Base-by-base conservation (phyloP, 176 grass and related monocot genomes). In the Metroxylon sagu region DNA sequence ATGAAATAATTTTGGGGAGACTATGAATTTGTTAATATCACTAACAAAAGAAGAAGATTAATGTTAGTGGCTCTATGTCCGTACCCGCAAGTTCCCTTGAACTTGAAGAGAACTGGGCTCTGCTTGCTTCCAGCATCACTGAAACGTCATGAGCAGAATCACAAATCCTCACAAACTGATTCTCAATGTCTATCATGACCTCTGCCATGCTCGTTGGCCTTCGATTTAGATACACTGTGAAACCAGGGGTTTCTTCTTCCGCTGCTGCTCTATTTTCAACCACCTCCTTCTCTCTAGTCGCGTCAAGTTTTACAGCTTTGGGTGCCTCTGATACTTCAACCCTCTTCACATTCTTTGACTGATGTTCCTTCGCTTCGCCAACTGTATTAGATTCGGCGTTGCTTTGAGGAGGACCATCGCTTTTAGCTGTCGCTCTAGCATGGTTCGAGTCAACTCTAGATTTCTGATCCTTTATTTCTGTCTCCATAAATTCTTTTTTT, bases 151-250 rank as follows among this genome's bases (percentile, higher is more conserved):
- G 79, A 69, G 94, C 88, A 71, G 75, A 70, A 3, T 83, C 68
- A 25, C 81, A 92, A 74, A 90, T 90, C 58, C 71, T 85, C 74
- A 68, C 49, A 68, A 98, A 98, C 53, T 98, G 94, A 58, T 70
- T 60, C 5, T 92, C 82, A 0, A 98, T 92, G 61, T 89, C 88
- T 48, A 77, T 83, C 84, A 98, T 85, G 56, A 89, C 88, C 60
- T 98, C 88, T 8, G 72, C 62, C 66, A 98, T 67, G 56, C 76
- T 83, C 19, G 74, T 63, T 51, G 85, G 88, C 59, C 79, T 83
- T 63, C 85, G 64, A 71, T 98, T 89, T 53, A 98, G 55, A 81
- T 92, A 98, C 48, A 89, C 87, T 14, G 73, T 98, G 71, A 98
- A 98, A 80, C 84, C 93, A 6, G 84, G 94, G 19, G 85, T 89